Percentiles rank a stretch among this genome's conserved stretches.
phyloP scores from a whole-genome alignment of 441 rosid species.

The Erodium chrysanthum region DNA sequence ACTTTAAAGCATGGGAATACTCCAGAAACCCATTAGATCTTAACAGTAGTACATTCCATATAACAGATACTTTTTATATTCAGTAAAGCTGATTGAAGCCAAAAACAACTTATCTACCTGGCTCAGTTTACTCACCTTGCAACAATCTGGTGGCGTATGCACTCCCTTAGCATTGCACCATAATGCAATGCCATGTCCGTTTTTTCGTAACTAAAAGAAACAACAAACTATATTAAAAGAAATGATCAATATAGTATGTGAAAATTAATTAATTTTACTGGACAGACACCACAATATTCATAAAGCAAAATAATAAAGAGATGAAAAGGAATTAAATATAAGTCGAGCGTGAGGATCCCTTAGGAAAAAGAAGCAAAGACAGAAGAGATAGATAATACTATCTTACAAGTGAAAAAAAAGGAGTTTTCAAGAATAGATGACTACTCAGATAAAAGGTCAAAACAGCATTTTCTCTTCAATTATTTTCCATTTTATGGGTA shows the following conservation, averaged over 20 bases:
- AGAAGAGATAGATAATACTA: background rate
- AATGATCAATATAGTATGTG: constrained; percentile 5
- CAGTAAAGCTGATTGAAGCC: background rate
- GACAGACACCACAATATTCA: background rate
- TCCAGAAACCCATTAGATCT: background rate
- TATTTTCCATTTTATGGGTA: background rate
- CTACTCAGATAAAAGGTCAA: background rate
- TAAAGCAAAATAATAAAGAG: background rate
- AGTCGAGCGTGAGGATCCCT: background rate
- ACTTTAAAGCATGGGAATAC: background rate
- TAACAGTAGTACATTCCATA: background rate
- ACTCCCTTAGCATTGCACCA: constrained; percentile 94
- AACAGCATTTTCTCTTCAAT: background rate
- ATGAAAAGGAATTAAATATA: background rate
- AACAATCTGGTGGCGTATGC: constrained; percentile 89
- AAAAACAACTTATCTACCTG: constrained; percentile 7
- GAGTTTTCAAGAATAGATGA: background rate
- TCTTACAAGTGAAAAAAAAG: background rate
- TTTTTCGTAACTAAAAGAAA: constrained; percentile 52
- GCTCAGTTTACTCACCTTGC: constrained; percentile 47
- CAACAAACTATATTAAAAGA: constrained; percentile 18
- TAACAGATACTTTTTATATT: background rate
- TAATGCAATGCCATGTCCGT: constrained; percentile 92
- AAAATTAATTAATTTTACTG: background rate
- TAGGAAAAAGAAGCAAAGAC: background rate